These are phyloP conservation scores for Juncus inflexus DNA, from an alignment of 176 grass and related monocot species.

Conservation along the genomic window DNA sequence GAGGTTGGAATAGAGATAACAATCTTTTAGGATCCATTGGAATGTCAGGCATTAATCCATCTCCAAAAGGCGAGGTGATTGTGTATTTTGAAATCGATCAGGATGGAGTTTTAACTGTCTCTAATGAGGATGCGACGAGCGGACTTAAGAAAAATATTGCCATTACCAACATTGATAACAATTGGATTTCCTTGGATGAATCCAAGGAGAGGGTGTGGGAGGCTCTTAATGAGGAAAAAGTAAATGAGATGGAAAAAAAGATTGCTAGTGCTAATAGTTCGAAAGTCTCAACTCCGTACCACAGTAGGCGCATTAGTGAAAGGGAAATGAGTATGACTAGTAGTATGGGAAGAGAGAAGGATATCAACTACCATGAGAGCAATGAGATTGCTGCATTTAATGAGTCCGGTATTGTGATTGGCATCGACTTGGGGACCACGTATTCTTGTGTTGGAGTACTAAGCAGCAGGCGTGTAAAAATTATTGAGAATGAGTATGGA, in stretches of 20 bases:
- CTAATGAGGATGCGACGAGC: background rate
- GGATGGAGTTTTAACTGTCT: background rate
- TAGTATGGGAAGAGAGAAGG: too few relatives aligned
- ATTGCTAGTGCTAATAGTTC: background rate
- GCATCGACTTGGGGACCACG: conserved; percentile 21
- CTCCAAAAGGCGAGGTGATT: background rate
- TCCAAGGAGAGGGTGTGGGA: background rate
- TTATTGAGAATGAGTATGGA: conserved; percentile 20
- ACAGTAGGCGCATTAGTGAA: too few relatives aligned
- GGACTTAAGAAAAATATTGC: conserved; percentile 26
- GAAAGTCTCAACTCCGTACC: background rate
- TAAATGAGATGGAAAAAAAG: background rate
- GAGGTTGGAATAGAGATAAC: background rate
- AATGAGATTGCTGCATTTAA: too few relatives aligned
- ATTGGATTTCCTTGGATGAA: background rate
- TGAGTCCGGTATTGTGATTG: conserved; percentile 4
- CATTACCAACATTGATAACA: background rate
- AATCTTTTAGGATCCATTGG: conserved; percentile 1
- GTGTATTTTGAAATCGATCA: background rate
- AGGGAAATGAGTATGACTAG: too few relatives aligned
- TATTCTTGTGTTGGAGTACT: conserved; percentile 1
- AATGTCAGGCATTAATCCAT: background rate
- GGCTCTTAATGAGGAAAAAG: background rate
- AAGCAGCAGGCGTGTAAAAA: background rate
- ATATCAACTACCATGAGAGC: too few relatives aligned